phyloP scores from a whole-genome alignment of 169 alveolate genomes.

The Eimeria acervulina region DNA sequence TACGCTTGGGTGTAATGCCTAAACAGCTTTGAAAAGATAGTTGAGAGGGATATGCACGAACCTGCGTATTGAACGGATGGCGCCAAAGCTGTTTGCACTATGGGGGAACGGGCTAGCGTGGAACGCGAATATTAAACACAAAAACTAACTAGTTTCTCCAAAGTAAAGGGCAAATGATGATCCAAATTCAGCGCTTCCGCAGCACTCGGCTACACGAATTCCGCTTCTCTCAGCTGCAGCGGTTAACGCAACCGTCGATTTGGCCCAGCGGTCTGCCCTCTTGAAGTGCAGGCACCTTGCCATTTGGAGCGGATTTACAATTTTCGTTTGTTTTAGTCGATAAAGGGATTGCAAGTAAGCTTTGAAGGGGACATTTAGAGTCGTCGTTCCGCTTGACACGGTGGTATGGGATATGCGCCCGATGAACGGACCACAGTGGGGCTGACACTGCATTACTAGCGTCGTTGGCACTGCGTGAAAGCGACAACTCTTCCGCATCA shows the following conservation, averaged over 20 bases:
- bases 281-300: not conserved
- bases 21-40: not conserved
- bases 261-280: conserved; percentile 39
- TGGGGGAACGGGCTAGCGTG: not conserved
- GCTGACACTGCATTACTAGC: conserved; percentile 1
- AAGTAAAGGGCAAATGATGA: not conserved
- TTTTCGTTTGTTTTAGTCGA: not conserved
- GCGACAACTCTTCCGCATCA: not conserved
- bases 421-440: conserved; percentile 26
- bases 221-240: not conserved
- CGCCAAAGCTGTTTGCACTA: not conserved
- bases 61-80: not conserved
- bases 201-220: not conserved
- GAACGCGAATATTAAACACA: not conserved
- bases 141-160: not conserved
- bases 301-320: not conserved
- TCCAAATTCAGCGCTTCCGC: not conserved
- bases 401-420: not conserved
- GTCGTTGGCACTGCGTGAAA: not conserved
- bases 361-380: not conserved
- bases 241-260: conserved; percentile 31
- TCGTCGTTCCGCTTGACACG: not conserved
- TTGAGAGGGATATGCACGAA: not conserved
- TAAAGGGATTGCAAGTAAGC: too few species aligned
- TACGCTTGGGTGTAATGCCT: not conserved